phyloP scores from a whole-genome alignment of 116 monocot species.

The Papilionanthe hybrid region DNA sequence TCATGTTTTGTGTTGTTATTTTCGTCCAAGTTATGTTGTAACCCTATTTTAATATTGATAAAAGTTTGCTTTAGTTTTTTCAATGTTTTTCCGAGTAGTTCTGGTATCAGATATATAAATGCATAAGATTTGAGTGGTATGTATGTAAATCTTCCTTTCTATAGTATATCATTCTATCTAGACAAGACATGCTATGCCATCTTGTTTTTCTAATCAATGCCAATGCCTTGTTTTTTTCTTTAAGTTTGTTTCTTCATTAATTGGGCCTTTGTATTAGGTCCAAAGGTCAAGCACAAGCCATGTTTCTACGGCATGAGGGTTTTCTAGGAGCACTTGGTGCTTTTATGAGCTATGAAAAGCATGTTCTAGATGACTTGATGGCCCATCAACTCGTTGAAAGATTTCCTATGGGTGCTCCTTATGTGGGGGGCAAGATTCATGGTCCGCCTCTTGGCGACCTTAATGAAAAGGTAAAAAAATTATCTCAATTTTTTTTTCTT shows the following conservation, averaged over 20 bases:
- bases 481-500: neutral
- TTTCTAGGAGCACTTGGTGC: constrained; percentile 94
- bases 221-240: neutral
- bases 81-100: too few relatives aligned
- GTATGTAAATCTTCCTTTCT: too few relatives aligned
- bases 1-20: too few relatives aligned
- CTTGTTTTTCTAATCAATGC: neutral
- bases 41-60: too few relatives aligned
- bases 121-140: too few relatives aligned
- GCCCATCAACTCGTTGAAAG: constrained; percentile 91
- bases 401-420: constrained; percentile 93
- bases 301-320: constrained; percentile 98
- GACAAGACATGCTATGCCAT: neutral
- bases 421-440: constrained; percentile 73
- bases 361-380: constrained; percentile 92
- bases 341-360: constrained; percentile 98
- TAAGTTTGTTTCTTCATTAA: neutral
- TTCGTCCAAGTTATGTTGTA: too few relatives aligned
- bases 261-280: constrained; percentile 45
- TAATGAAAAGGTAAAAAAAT: constrained; percentile 77
- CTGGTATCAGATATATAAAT: too few relatives aligned
- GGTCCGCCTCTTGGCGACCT: constrained; percentile 83
- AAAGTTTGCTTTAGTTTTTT: too few relatives aligned
- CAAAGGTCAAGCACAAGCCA: constrained; percentile 88
- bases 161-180: neutral